Evolutionary conservation across 1,139 yeast genomes (phyloP), one percentile per base, ranked within the genome.

Genomic region (Yamadazyma jaroonii): DNA sequence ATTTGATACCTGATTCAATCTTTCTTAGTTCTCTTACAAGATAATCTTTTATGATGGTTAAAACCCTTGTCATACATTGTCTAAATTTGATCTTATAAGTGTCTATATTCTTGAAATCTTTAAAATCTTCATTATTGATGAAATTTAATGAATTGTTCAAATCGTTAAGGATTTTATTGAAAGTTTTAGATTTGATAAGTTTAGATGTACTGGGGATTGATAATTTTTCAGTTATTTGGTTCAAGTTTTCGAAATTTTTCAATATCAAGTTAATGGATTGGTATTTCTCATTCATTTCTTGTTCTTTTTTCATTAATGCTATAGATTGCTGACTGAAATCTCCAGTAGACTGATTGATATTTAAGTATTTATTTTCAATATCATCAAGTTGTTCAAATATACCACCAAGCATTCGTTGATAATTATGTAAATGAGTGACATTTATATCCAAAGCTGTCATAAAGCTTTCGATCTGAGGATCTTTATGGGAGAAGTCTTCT

Each of bases 51-150:
- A 88, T 77, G 46, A 92, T 66, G 0, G 95, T 80, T 39, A 89
- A 69, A 0, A 95, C 82, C 42, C 96, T 74, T 1, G 94, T 82
- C 76, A 89, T 73, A 53, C 96, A 87, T 50, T 87, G 95, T 43
- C 88, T 75, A 60, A 86, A 87, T 43, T 92, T 72, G 47, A 82
- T 77, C 32, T 74, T 74, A 57, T 87, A 89, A 3, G 78, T 54
- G 25, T 83, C 95, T 12, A 80, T 68, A 42, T 89, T 96, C 52
- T 75, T 80, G 51, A 84, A 84, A 28, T 74, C 69, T 15, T 39
- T 31, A 14, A 33, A 36, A 12, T 37, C 29, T 7, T 38, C 35
- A 2, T 73, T 65, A 45, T 67, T 71, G 8, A 71, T 54, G 41
- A 71, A 70, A 3, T 48, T 56, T 26, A 71, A 48, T 6, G 72